These are phyloP conservation scores for Laguncularia racemosa DNA, from an alignment of 345 rosid genomes.

Conservation along the genomic window DNA sequence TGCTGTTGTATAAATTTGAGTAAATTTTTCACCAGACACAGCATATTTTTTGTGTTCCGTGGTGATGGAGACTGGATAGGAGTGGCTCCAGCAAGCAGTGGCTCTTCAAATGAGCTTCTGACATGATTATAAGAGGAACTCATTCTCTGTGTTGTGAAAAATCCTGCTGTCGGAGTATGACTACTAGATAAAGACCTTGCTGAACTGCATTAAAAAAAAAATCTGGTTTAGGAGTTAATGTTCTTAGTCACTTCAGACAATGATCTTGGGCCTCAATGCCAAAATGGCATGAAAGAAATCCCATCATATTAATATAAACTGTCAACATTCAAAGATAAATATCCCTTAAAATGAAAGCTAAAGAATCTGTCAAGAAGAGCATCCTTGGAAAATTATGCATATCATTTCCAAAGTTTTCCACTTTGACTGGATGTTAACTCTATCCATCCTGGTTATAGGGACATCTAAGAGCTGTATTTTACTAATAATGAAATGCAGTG, in stretches of 20 bases:
- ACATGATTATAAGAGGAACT: conserved; percentile 26
- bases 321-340: too few relatives aligned
- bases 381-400: too few relatives aligned
- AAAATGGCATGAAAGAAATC: too few relatives aligned
- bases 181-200: conserved; percentile 80
- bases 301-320: too few relatives aligned
- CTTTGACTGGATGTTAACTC: too few relatives aligned
- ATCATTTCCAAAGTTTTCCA: too few relatives aligned
- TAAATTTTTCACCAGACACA: conserved; percentile 49
- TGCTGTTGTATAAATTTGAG: conserved; percentile 1
- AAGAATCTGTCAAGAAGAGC: too few relatives aligned
- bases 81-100: conserved; percentile 42
- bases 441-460: too few relatives aligned
- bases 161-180: conserved; percentile 61
- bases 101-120: conserved; percentile 43
- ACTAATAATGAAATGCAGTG: too few relatives aligned
- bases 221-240: neutral
- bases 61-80: conserved; percentile 29
- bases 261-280: too few relatives aligned
- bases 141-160: conserved; percentile 45
- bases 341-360: too few relatives aligned
- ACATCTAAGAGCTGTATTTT: too few relatives aligned
- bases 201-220: conserved; percentile 33
- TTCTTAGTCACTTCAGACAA: neutral
- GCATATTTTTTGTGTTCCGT: conserved; percentile 43